A percentile compares a stretch with the other conserved stretches of the same genome.
Evolutionary conservation across 1,139 yeast species (phyloP).

Genomic region (Lodderomyces parapsilosis): DNA sequence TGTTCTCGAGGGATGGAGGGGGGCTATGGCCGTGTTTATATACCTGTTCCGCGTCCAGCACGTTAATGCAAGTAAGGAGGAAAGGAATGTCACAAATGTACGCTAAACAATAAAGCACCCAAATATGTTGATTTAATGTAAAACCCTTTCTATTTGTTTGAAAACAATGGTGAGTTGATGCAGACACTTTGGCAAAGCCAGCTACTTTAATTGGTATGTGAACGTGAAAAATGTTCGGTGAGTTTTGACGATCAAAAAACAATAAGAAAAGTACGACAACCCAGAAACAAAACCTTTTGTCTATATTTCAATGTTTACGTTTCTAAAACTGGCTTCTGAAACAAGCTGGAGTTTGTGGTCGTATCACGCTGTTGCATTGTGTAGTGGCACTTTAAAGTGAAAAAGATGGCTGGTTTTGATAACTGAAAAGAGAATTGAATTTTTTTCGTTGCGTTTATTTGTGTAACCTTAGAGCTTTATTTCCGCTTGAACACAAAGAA

Average conservation of each 20-base stretch:
- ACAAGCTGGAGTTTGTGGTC: background rate
- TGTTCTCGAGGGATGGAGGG: background rate
- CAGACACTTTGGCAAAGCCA: background rate
- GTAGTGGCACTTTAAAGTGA: background rate
- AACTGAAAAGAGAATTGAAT: background rate
- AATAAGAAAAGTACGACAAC: too few species aligned
- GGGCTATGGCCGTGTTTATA: background rate
- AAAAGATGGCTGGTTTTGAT: constrained; percentile 1
- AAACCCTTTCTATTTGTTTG: too few species aligned
- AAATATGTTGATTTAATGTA: background rate
- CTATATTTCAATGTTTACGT: background rate
- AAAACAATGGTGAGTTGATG: too few species aligned
- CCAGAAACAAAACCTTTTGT: too few species aligned
- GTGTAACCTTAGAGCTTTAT: background rate
- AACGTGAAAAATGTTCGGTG: too few species aligned
- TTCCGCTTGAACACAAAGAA: background rate
- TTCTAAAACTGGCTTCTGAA: background rate
- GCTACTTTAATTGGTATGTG: background rate
- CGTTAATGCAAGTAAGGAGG: background rate
- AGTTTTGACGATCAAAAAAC: too few species aligned
- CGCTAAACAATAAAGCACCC: background rate
- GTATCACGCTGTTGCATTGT: background rate
- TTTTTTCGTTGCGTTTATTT: background rate
- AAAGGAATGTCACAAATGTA: too few species aligned
- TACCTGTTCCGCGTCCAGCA: background rate